These are phyloP conservation scores for Limonium bicolor DNA, from an alignment of 148 eudicot genomes.

Conservation along the genomic window DNA sequence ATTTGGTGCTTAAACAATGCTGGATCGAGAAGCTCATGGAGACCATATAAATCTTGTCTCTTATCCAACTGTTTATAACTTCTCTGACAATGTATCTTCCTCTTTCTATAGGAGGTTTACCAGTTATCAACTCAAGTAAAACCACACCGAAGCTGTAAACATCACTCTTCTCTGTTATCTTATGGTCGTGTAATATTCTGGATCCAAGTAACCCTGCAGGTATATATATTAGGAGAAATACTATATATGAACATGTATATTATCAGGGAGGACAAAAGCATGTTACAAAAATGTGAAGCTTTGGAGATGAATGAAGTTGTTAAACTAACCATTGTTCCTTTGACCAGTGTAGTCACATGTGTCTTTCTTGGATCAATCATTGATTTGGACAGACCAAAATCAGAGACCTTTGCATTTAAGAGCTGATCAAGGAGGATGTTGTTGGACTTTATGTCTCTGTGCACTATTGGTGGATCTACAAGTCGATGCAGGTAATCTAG, in stretches of 20 bases:
- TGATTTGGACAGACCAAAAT: slow-evolving; percentile 84
- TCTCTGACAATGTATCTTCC: slow-evolving; percentile 85
- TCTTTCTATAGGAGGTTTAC: slow-evolving; percentile 70
- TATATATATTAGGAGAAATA: too few species aligned
- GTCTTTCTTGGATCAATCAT: slow-evolving; percentile 55
- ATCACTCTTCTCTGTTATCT: slow-evolving; percentile 84
- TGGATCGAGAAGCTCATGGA: slow-evolving; percentile 9
- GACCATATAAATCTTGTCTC: slow-evolving; percentile 27
- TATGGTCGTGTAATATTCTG: slow-evolving; percentile 93
- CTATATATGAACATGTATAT: too few species aligned
- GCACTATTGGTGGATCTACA: slow-evolving; percentile 88
- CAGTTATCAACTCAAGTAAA: slow-evolving; percentile 67
- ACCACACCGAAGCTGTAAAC: slow-evolving; percentile 90
- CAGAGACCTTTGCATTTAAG: slow-evolving; percentile 86
- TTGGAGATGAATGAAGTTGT: not conserved
- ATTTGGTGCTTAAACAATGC: not conserved
- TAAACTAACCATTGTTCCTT: slow-evolving; percentile 75
- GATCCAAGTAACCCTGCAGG: slow-evolving; percentile 87
- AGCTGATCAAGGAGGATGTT: slow-evolving; percentile 79
- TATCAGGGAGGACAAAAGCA: too few species aligned
- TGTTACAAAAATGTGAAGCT: too few species aligned
- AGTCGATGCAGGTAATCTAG: slow-evolving; percentile 81
- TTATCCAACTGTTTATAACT: slow-evolving; percentile 33
- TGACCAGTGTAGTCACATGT: slow-evolving; percentile 90
- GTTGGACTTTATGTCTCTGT: slow-evolving; percentile 84